Evolutionary conservation across 306 rosid genomes (phyloP).

Genomic region (Hippophae gyantsensis): DNA sequence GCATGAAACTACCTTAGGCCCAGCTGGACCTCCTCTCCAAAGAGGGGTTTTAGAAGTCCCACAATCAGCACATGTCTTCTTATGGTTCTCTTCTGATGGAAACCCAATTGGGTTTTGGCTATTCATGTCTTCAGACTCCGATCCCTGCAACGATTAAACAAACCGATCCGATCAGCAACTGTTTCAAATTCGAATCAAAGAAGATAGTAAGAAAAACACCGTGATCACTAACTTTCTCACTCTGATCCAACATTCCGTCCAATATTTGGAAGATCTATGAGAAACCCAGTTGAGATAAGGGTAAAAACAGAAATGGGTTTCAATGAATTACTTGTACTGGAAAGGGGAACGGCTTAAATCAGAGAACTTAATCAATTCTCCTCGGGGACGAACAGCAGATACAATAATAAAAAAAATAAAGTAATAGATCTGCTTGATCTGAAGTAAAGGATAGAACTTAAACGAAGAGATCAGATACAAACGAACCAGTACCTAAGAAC

Average conservation of each 20-base stretch:
- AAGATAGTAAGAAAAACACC: not conserved
- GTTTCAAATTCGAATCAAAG: not conserved
- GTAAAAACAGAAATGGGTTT: conserved; percentile 8
- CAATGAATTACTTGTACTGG: not conserved
- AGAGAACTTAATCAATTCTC: not conserved
- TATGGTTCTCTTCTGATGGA: conserved; percentile 46
- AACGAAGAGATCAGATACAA: not conserved
- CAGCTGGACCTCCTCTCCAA: conserved; percentile 98
- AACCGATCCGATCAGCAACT: conserved; percentile 24
- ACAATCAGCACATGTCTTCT: conserved; percentile 87
- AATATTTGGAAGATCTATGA: conserved; percentile 27
- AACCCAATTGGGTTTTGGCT: conserved; percentile 33
- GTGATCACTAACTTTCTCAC: conserved; percentile 49
- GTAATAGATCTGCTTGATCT: conserved; percentile 15
- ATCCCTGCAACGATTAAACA: conserved; percentile 47
- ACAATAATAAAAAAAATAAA: not conserved
- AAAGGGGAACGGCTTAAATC: not conserved
- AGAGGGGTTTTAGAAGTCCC: conserved; percentile 88
- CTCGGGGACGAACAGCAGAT: not conserved
- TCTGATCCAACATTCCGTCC: conserved; percentile 54
- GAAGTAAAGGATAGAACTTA: not conserved
- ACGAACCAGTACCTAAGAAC: not conserved
- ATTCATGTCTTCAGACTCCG: conserved; percentile 50
- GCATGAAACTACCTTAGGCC: conserved; percentile 57
- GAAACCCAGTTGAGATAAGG: conserved; percentile 22